phyloP scores from a whole-genome alignment of 805 yeast genomes.

The Dipodascus geniculatus region DNA sequence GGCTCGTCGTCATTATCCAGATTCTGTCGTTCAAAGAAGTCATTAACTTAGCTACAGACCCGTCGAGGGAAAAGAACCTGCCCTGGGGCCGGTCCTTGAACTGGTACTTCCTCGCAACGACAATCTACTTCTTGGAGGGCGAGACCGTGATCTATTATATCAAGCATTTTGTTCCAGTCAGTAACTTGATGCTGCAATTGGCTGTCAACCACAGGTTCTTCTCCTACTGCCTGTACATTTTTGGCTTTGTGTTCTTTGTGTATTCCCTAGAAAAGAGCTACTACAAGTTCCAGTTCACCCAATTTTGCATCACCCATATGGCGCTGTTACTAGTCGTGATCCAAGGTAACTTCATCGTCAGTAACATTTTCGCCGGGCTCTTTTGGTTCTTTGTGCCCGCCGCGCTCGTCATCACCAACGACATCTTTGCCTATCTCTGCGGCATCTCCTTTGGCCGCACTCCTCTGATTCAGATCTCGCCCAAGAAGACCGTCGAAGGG shows the following conservation, averaged over 20 bases:
- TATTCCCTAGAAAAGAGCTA: constrained; percentile 80
- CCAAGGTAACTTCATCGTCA: constrained; percentile 88
- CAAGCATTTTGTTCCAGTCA: constrained; percentile 38
- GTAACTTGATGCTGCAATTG: constrained; percentile 42
- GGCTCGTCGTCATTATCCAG: constrained; percentile 62
- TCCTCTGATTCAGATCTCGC: constrained; percentile 84
- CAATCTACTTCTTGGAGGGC: constrained; percentile 83
- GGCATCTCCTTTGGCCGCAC: constrained; percentile 95
- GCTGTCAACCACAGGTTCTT: constrained; percentile 74
- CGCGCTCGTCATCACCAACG: constrained; percentile 84
- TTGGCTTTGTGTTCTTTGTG: constrained; percentile 86
- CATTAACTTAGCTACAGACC: constrained; percentile 72
- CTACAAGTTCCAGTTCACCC: constrained; percentile 86
- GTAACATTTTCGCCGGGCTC: constrained; percentile 78
- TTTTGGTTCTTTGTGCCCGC: constrained; percentile 93
- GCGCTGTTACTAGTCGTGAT: constrained; percentile 77
- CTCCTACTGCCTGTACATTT: constrained; percentile 69
- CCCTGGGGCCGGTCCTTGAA: constrained; percentile 75
- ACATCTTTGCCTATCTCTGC: constrained; percentile 91
- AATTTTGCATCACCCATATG: constrained; percentile 90
- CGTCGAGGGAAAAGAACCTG: constrained; percentile 71
- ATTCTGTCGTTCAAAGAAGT: constrained; percentile 83
- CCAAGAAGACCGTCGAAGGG: constrained; percentile 96
- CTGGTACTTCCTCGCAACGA: constrained; percentile 86
- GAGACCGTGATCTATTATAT: constrained; percentile 65